Percentiles rank a stretch among this genome's conserved stretches.
These are phyloP conservation scores for Exophiala viscosa DNA, from an alignment of 2,329 filamentous ascomycete species.

Conservation along the genomic window DNA sequence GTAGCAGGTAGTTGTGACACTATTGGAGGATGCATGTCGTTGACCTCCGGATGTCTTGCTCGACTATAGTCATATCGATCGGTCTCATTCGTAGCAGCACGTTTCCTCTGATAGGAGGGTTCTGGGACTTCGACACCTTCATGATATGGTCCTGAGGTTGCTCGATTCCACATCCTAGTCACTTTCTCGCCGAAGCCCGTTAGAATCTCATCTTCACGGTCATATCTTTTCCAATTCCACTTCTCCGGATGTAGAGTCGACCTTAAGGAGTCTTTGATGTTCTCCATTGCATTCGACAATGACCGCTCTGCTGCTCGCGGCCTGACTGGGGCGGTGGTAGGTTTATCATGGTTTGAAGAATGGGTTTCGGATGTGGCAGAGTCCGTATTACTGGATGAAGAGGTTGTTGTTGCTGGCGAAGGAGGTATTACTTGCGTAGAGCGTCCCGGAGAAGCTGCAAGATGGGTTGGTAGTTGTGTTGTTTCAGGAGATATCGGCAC, in stretches of 20 bases:
- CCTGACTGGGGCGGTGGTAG: constrained; percentile 74
- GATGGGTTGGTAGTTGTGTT: neutral
- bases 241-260: constrained; percentile 49
- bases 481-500: neutral
- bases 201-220: constrained; percentile 81
- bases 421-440: constrained; percentile 4
- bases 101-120: constrained; percentile 32
- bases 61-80: constrained; percentile 56
- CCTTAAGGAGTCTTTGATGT: constrained; percentile 54
- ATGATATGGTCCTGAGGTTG: constrained; percentile 7
- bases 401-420: constrained; percentile 1
- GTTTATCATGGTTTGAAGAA: constrained; percentile 43
- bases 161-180: constrained; percentile 25
- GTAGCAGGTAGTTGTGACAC: constrained; percentile 70
- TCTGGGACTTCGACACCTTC: constrained; percentile 4
- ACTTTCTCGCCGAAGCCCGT: constrained; percentile 56
- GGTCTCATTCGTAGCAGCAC: constrained; percentile 34
- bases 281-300: constrained; percentile 73
- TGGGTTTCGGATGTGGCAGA: constrained; percentile 1
- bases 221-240: constrained; percentile 76
- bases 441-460: constrained; percentile 2
- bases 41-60: constrained; percentile 66
- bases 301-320: constrained; percentile 74
- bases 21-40: constrained; percentile 80
- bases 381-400: neutral